Percentiles rank a stretch among this genome's conserved stretches.
Conservation (phyloP, 345 rosid species). For the Euphorbia peplus region DNA sequence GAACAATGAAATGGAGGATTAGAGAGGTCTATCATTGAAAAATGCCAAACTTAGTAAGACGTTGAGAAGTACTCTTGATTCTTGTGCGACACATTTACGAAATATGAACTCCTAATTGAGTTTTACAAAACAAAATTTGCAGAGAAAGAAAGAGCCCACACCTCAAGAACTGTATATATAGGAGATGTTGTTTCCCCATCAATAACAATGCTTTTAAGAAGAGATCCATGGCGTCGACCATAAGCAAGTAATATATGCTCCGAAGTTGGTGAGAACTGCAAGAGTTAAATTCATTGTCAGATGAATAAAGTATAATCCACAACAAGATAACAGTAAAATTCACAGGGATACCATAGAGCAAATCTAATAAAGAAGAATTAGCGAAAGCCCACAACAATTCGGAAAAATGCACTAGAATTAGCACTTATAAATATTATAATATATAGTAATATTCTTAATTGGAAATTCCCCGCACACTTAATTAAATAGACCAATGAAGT, state of each 20-base stretch:
- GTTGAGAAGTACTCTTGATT: background rate
- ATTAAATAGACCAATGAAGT: background rate
- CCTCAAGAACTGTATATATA: conserved; percentile 93
- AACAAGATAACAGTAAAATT: background rate
- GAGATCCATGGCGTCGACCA: conserved; percentile 93
- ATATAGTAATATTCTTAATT: background rate
- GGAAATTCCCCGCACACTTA: background rate
- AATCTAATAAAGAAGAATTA: background rate
- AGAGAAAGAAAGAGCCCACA: conserved; percentile 21
- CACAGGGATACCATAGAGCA: background rate
- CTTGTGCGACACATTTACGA: background rate
- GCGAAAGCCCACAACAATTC: background rate
- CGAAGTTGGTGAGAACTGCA: conserved; percentile 97
- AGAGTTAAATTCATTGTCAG: background rate
- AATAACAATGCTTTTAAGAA: conserved; percentile 79
- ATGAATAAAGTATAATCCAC: conserved; percentile 3
- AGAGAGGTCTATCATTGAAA: background rate
- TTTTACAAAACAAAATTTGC: background rate
- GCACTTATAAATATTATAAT: background rate
- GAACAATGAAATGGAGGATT: conserved; percentile 16
- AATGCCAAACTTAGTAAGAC: background rate
- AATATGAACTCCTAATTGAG: background rate
- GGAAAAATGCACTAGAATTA: conserved; percentile 1
- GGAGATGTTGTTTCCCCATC: conserved; percentile 80
- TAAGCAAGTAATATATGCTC: conserved; percentile 94